Evolutionary conservation across 1,284 basidiomycete species (phyloP), one percentile per base, ranked within the genome.

Genomic region (Hemileia vastatrix): DNA sequence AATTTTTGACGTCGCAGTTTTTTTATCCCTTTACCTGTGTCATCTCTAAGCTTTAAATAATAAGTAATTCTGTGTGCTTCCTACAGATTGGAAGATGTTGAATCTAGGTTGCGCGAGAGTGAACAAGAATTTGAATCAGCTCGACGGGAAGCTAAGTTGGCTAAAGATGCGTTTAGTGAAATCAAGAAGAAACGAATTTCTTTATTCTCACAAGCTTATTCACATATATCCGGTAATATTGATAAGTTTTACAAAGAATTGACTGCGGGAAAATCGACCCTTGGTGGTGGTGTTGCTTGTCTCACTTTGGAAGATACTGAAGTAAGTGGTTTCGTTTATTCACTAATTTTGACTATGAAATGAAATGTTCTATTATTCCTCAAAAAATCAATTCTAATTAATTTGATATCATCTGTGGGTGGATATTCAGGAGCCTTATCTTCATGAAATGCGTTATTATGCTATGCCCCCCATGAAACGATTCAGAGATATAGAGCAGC

Each of bases 401-500:
- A n/a, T 2, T 18, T 13, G 13, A 5, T 3, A n/a, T 5, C 3
- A 13, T n/a, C 13, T 4, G 19, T 43, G 13, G 50, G 19, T 57
- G 19, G 50, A n/a, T 13, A 5, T 64, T 19, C 66, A 95, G 87
- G 95, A 98, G 81, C 95, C 95, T 0, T 98, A 98, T 71, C 82
- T 83, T 23, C 88, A 86, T 27, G 95, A 94, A 63, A 90, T 98
- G 78, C 95, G 94, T 77, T 98, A 97, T 75, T 93, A 96, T 75
- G 92, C 93, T 0, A 98, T 98, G 89, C 94, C 94, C 0, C 93
- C 93, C 0, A 94, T 97, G 85, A 99, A 99, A 77, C 87, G 92
- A 4, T 98, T 98, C 81, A 83, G 93, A 67, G 95, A 98, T 76
- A 98, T 98, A 88, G 93, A 97, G 65, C 93, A 97, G 75, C 80